Evolutionary conservation across 805 yeast species (phyloP).

Genomic region (Clavispora asparagi): DNA sequence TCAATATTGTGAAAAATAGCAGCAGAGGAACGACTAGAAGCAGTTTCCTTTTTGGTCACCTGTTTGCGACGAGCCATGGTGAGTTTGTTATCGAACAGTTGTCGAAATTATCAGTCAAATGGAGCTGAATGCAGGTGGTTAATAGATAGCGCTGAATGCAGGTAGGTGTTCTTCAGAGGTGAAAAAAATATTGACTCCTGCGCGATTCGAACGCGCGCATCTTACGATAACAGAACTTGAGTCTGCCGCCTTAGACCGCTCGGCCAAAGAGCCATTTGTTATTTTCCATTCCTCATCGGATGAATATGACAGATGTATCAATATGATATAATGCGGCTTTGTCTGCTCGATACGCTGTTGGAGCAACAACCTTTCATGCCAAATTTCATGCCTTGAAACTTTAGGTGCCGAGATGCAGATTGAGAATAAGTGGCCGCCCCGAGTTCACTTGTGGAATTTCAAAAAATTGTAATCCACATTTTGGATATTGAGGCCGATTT

Average conservation of each 20-base stretch:
- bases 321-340: no score
- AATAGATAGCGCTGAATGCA: not conserved
- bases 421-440: no score
- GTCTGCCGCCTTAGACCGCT: slow-evolving; percentile 10
- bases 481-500: no score
- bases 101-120: not conserved
- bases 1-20: slow-evolving; percentile 8
- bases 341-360: no score
- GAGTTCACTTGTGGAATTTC: no score
- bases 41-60: slow-evolving; percentile 2
- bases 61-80: slow-evolving; percentile 15
- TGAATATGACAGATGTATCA: no score
- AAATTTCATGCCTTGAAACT: no score
- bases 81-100: not conserved
- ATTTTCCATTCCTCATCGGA: no score
- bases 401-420: no score
- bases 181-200: slow-evolving; percentile 8
- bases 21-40: slow-evolving; percentile 14
- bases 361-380: no score
- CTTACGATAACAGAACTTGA: slow-evolving; percentile 9
- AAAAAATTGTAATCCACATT: no score
- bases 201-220: slow-evolving; percentile 9
- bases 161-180: no score
- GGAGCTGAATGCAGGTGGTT: not conserved
- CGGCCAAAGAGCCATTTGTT: slow-evolving; percentile 7